Base-by-base conservation (phyloP, 2,329 filamentous ascomycete species). In the Cercospora sp. region DNA sequence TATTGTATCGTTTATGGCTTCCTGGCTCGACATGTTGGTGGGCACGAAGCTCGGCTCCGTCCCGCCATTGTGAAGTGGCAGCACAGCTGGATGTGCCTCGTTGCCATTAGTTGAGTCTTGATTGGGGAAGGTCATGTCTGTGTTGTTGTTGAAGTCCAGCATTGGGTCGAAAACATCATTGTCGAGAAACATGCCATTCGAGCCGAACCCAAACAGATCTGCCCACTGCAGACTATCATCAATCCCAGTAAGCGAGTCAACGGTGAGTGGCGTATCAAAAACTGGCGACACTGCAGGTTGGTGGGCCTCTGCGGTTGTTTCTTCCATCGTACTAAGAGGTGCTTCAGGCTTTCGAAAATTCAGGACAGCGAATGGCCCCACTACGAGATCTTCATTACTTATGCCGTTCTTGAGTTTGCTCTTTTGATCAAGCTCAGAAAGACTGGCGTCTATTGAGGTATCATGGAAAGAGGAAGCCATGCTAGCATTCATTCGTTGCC, bases 141-240 rank as follows among this genome's bases (percentile, higher is more conserved):
- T 51, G 5, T 39, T n/a, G 16, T 28, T 33, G 53, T 60, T 65
- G 18, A 65, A 51, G 57, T 65, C 63, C 33, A 65, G 63, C 31
- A 60, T 23, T 13, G 63, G 63, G 48, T 65, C 63, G 26, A 65
- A 65, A 12, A 65, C 3, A 51, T 48, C 57, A 57, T 67, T 30
- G 55, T 63, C 60, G 51, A 51, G 53, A 28, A 60, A 60, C 13
- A 63, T 31, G n/a, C 53, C 55, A 55, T 53, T 59, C 18, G 65
- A 51, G 26, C 60, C 65, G 16, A 67, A 67, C 5, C 60, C 65
- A 48, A 67, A 63, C 12, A 67, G 10, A 53, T 67, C 65, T 16
- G 65, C 65, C 65, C 65, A 67, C 9, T 67, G 65, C 36, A 67
- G 23, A 16, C 33, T 51, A 39, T 67, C 60, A 39, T 67, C 60